These are phyloP conservation scores for Micromonas commoda DNA, from an alignment of 139 green algal species.

Conservation along the genomic window DNA sequence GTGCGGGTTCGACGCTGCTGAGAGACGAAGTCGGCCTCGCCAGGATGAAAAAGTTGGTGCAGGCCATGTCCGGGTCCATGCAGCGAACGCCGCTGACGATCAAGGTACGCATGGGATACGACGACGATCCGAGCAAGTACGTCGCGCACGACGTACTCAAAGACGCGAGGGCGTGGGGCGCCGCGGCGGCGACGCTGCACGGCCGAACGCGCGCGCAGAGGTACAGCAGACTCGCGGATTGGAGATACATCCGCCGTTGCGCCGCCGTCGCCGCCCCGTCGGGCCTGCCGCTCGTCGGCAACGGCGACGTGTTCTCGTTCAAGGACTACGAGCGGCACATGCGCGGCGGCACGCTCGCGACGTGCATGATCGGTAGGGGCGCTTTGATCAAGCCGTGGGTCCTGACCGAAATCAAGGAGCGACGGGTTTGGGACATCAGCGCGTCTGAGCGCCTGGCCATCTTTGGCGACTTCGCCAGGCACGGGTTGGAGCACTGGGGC, in stretches of 20 bases:
- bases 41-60: constrained; percentile 66
- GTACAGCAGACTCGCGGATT: constrained; percentile 71
- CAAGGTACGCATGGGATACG: constrained; percentile 71
- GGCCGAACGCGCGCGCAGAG: constrained; percentile 86
- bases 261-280: neutral
- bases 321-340: constrained; percentile 63
- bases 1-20: constrained; percentile 75
- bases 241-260: constrained; percentile 49
- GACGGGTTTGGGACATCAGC: constrained; percentile 90
- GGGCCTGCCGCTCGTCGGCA: constrained; percentile 76
- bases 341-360: constrained; percentile 43
- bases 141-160: constrained; percentile 66
- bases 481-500: constrained; percentile 92
- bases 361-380: constrained; percentile 81
- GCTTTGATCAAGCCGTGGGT: constrained; percentile 99
- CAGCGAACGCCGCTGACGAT: constrained; percentile 65
- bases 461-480: constrained; percentile 58
- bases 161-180: constrained; percentile 57
- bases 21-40: constrained; percentile 39
- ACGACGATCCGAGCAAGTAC: constrained; percentile 34
- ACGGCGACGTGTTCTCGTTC: constrained; percentile 81
- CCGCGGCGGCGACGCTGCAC: constrained; percentile 81
- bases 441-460: constrained; percentile 82
- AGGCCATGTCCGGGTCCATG: constrained; percentile 1
- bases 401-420: constrained; percentile 93